A percentile compares a stretch with the other conserved stretches of the same genome.
Conservation (phyloP, 2,329 filamentous ascomycete species). For the Fonsecaea erecta region DNA sequence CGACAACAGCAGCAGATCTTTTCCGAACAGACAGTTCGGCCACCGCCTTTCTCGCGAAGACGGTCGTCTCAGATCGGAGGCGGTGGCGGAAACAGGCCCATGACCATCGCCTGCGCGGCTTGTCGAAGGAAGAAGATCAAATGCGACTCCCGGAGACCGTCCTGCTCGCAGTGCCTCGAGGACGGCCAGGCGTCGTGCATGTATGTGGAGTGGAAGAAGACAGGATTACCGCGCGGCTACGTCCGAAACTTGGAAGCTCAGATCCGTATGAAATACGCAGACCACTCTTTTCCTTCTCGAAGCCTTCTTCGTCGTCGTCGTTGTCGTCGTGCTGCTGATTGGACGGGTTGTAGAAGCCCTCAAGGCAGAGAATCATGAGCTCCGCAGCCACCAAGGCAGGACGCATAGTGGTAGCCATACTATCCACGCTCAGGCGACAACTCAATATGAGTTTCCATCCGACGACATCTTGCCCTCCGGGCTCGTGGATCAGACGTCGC, state of each 20-base stretch:
- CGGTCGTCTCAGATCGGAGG: neutral
- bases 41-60: neutral
- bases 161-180: conserved; percentile 9
- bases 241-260: conserved; percentile 5
- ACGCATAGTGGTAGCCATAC: neutral
- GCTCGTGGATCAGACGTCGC: neutral
- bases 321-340: no score
- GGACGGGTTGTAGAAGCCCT: neutral
- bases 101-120: conserved; percentile 1
- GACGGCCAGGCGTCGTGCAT: neutral
- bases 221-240: conserved; percentile 5
- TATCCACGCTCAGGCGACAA: neutral
- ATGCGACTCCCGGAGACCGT: conserved; percentile 11
- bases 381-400: conserved; percentile 4
- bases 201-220: conserved; percentile 12
- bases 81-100: conserved; percentile 5
- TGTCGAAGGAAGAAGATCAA: conserved; percentile 9
- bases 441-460: conserved; percentile 1
- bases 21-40: neutral
- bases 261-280: neutral
- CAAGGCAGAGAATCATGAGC: conserved; percentile 8
- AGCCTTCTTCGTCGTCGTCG: neutral
- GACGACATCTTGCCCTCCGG: conserved; percentile 4
- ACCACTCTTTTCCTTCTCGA: neutral
- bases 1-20: neutral